A percentile compares a stretch with the other conserved stretches of the same genome.
Evolutionary conservation across 306 rosid species (phyloP).

Genomic region (Prunus kanzakura): DNA sequence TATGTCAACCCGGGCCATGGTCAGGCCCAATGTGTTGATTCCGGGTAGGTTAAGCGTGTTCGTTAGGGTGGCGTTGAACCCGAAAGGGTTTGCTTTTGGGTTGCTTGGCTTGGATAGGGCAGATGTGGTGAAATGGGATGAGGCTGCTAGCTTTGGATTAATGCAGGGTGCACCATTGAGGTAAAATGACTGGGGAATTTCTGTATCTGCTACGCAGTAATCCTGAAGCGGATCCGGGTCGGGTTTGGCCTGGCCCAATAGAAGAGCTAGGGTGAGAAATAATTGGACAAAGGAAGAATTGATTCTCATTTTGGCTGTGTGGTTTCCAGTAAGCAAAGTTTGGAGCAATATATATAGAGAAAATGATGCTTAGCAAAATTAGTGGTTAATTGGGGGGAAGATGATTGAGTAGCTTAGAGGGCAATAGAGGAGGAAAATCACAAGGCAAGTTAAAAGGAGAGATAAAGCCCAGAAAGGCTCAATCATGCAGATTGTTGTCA

Average conservation of each 20-base stretch:
- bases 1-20: conserved; percentile 51
- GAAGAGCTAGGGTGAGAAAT: conserved; percentile 19
- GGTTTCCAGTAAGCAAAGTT: neutral
- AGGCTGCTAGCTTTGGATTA: conserved; percentile 40
- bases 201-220: conserved; percentile 62
- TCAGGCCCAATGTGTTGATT: conserved; percentile 69
- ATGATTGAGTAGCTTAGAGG: conserved; percentile 75
- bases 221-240: conserved; percentile 75
- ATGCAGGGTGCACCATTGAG: conserved; percentile 66
- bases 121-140: conserved; percentile 55
- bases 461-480: neutral
- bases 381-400: conserved; percentile 1
- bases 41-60: conserved; percentile 54
- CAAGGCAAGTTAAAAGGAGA: conserved; percentile 44
- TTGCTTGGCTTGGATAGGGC: conserved; percentile 44
- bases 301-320: conserved; percentile 35
- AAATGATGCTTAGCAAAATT: conserved; percentile 1
- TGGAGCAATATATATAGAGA: conserved; percentile 16
- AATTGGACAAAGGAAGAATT: conserved; percentile 22
- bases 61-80: conserved; percentile 45
- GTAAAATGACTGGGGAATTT: conserved; percentile 24
- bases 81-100: conserved; percentile 30
- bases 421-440: conserved; percentile 38
- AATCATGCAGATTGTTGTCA: neutral
- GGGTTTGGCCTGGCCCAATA: conserved; percentile 29